Conservation (phyloP, 768 basidiomycete species). For the Tulasnella sp. region DNA sequence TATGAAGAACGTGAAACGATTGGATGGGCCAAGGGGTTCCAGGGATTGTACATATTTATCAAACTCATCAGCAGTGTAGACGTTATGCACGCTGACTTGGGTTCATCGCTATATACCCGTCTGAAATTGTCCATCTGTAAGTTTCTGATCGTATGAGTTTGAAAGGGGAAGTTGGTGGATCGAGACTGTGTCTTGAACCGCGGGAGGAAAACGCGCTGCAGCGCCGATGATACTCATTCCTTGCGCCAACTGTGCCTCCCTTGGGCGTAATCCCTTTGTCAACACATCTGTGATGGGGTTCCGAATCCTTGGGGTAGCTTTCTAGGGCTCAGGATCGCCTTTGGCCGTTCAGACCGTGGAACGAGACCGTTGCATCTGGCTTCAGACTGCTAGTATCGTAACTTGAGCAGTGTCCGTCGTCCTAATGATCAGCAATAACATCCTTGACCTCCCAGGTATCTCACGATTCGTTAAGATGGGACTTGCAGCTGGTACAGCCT, state of each 20-base stretch:
- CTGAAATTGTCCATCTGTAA: slow-evolving; percentile 36
- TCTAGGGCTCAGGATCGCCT: no score
- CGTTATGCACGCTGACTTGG: no score
- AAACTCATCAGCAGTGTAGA: not conserved
- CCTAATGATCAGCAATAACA: slow-evolving; percentile 51
- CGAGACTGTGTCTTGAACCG: not conserved
- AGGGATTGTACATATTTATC: not conserved
- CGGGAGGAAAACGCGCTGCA: not conserved
- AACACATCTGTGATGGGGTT: no score
- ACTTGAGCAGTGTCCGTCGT: slow-evolving; percentile 54
- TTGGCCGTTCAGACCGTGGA: no score
- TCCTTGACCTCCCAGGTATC: slow-evolving; percentile 66
- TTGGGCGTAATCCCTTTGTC: no score
- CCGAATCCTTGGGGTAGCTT: no score
- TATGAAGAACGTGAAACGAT: slow-evolving; percentile 1
- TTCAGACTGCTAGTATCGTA: no score
- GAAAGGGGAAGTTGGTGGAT: not conserved
- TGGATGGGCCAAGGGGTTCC: not conserved
- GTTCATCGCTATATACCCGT: slow-evolving; percentile 28
- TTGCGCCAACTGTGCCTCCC: no score
- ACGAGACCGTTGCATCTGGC: no score
- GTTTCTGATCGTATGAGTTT: not conserved
- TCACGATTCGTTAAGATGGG: slow-evolving; percentile 57
- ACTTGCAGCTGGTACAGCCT: slow-evolving; percentile 49
- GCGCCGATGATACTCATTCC: not conserved